Conservation (phyloP, 2,329 filamentous ascomycete genomes). For the Dothideomycetes sp. region DNA sequence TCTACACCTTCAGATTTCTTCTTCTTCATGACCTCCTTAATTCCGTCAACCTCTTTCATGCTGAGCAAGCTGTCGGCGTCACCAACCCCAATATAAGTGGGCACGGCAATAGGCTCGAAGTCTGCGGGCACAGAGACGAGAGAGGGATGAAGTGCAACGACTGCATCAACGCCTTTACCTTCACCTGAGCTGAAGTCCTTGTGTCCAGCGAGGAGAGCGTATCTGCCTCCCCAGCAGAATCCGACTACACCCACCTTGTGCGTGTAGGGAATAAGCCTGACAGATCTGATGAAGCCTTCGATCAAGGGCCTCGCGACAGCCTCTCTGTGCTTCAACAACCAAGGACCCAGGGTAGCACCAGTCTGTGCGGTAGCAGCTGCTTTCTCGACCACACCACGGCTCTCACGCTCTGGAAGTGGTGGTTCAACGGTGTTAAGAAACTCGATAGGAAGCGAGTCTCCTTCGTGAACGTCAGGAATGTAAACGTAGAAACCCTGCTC, state of each 20-base stretch:
- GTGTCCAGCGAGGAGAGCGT: conserved; percentile 25
- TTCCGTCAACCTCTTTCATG: conserved; percentile 26
- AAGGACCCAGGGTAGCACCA: conserved; percentile 30
- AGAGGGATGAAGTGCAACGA: conserved; percentile 30
- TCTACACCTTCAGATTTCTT: conserved; percentile 23
- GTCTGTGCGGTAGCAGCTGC: conserved; percentile 29
- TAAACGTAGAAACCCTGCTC: conserved; percentile 34
- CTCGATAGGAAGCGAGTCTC: conserved; percentile 27
- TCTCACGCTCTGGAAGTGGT: conserved; percentile 26
- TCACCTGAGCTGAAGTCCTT: conserved; percentile 14
- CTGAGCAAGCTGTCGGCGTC: conserved; percentile 31
- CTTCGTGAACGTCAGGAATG: conserved; percentile 32
- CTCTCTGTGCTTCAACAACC: conserved; percentile 33
- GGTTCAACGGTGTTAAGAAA: conserved; percentile 34
- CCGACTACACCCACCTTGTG: conserved; percentile 35
- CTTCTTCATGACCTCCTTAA: conserved; percentile 28
- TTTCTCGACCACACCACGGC: conserved; percentile 26
- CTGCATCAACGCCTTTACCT: conserved; percentile 27
- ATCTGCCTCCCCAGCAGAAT: conserved; percentile 37
- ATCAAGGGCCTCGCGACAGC: conserved; percentile 31
- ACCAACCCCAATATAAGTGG: conserved; percentile 30
- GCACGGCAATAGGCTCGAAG: conserved; percentile 28
- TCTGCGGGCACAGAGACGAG: conserved; percentile 31
- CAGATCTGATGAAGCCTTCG: conserved; percentile 29
- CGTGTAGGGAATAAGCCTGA: conserved; percentile 28